Conservation (phyloP, 139 green algal genomes). For the Edaphochlamys debaryana region DNA sequence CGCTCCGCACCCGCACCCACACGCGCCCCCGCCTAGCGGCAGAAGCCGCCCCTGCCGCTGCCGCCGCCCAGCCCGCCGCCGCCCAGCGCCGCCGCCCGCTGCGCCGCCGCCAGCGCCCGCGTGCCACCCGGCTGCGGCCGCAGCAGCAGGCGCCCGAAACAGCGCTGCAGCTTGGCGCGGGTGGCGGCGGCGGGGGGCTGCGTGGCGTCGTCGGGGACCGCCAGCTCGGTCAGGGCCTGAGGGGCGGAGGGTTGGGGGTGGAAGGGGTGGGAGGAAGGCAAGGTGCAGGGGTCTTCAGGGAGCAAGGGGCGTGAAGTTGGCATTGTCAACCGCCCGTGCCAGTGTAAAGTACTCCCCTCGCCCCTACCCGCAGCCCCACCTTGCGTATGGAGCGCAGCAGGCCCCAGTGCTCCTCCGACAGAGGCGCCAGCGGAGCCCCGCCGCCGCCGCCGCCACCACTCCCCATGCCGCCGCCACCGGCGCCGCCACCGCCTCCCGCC, state of each 20-base stretch:
- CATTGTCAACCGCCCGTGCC: no score
- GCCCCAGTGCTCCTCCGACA: neutral
- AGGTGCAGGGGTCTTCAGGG: no score
- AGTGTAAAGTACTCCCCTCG: no score
- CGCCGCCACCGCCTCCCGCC: neutral
- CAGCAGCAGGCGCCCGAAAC: slow-evolving; percentile 41
- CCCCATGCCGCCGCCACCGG: neutral
- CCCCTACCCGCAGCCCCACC: neutral
- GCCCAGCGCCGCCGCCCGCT: neutral
- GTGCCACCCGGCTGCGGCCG: neutral
- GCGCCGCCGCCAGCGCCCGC: neutral
- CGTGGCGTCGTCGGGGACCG: slow-evolving; percentile 30
- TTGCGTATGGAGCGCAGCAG: slow-evolving; percentile 6
- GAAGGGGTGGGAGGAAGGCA: no score
- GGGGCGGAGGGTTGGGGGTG: neutral
- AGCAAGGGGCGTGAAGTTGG: no score
- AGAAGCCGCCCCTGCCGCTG: no score
- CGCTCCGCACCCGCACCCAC: no score
- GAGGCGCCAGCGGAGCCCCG: neutral
- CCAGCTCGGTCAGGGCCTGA: slow-evolving; percentile 40
- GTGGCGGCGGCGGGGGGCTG: slow-evolving; percentile 14
- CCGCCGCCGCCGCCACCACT: neutral
- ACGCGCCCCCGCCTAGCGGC: no score
- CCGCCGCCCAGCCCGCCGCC: neutral
- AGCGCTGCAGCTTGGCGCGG: slow-evolving; percentile 35